Percentiles rank a stretch among this genome's conserved stretches.
Conservation (phyloP, 306 rosid species). For the Alnus rubra region DNA sequence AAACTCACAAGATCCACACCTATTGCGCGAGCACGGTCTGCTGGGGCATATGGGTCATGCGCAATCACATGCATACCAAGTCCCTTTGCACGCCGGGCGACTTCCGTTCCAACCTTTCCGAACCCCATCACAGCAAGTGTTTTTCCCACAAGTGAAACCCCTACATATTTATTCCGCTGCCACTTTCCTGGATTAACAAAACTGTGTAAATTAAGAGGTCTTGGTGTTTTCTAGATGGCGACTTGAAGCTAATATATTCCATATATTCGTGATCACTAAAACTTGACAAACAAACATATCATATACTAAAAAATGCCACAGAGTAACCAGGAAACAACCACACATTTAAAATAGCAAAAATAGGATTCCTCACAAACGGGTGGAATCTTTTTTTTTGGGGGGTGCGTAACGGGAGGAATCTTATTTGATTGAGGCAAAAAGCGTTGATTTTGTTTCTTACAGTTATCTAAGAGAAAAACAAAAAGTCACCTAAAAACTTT, state of each 20-base stretch:
- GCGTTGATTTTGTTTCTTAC: no score
- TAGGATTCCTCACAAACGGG: background rate
- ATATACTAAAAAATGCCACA: background rate
- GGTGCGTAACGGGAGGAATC: background rate
- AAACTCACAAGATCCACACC: slow-evolving; percentile 97
- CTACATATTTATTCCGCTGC: slow-evolving; percentile 90
- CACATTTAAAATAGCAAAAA: background rate
- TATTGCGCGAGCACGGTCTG: slow-evolving; percentile 94
- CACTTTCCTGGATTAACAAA: slow-evolving; percentile 68
- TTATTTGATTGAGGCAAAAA: background rate
- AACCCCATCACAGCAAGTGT: slow-evolving; percentile 97
- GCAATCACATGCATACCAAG: slow-evolving; percentile 97
- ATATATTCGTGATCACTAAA: background rate
- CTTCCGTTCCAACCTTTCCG: slow-evolving; percentile 97
- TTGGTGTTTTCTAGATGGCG: background rate
- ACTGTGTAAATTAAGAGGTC: slow-evolving; percentile 5
- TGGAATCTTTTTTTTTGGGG: background rate
- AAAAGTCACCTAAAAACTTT: background rate
- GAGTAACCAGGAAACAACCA: background rate
- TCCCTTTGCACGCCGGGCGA: slow-evolving; percentile 97
- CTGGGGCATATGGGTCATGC: slow-evolving; percentile 95
- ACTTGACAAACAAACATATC: background rate
- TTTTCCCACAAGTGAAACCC: slow-evolving; percentile 95
- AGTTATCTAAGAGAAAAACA: background rate
- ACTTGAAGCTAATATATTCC: background rate